These are phyloP conservation scores for Hypsizygus marmoreus DNA, from an alignment of 768 basidiomycete species.

Conservation along the genomic window DNA sequence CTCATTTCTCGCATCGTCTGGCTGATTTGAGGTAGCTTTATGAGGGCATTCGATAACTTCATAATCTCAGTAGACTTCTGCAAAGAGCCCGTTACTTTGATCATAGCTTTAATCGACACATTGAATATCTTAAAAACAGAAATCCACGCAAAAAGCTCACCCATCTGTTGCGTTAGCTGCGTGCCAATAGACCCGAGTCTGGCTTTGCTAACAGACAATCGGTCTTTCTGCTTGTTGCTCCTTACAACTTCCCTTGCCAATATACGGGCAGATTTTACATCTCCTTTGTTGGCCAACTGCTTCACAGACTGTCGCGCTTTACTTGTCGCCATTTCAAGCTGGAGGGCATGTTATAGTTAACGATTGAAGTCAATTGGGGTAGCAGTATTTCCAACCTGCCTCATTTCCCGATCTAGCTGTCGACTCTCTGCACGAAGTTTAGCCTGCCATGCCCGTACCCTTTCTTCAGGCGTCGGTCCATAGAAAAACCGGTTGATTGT, in stretches of 20 bases:
- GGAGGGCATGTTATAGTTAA: constrained; percentile 17
- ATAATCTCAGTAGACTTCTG: constrained; percentile 99
- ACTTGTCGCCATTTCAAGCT: constrained; percentile 82
- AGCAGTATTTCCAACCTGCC: constrained; percentile 67
- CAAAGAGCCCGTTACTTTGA: constrained; percentile 95
- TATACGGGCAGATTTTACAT: constrained; percentile 89
- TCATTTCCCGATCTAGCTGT: constrained; percentile 89
- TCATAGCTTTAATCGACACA: constrained; percentile 64
- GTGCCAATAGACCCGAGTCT: constrained; percentile 86
- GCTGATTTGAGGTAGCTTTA: constrained; percentile 91
- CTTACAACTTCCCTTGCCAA: constrained; percentile 93
- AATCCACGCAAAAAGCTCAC: constrained; percentile 48
- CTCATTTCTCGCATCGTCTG: constrained; percentile 96
- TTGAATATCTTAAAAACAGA: constrained; percentile 5
- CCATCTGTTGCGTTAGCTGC: constrained; percentile 89
- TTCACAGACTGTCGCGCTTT: constrained; percentile 85
- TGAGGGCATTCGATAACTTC: constrained; percentile 92
- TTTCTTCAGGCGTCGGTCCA: constrained; percentile 95
- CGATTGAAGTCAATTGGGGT: constrained; percentile 16
- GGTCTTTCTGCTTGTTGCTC: constrained; percentile 92
- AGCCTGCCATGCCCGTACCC: constrained; percentile 86
- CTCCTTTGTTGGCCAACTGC: constrained; percentile 87
- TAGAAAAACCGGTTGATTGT: constrained; percentile 91
- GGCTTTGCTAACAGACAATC: constrained; percentile 91
- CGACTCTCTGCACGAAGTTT: constrained; percentile 84